Base-by-base conservation (phyloP, 2,329 filamentous ascomycete genomes). In the Trichoderma citrinoviride region DNA sequence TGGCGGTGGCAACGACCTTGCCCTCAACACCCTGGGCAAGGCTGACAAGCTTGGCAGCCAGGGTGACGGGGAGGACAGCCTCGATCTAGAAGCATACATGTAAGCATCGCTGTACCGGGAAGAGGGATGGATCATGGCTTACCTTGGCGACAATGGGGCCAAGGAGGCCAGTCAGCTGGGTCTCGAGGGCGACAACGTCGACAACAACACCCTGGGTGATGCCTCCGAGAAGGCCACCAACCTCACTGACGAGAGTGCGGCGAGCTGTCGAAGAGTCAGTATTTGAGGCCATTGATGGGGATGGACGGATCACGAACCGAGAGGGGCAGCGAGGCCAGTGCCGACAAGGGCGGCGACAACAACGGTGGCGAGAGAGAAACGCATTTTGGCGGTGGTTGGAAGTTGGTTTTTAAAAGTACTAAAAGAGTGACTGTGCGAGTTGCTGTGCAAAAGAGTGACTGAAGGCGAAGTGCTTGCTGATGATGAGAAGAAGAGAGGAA, bases 21-120 rank as follows among this genome's bases (percentile, higher is more conserved):
- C 44, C 41, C 27, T 66, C 55, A 37, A 67, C 68, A 46, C 61
- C 49, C 41, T 70, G 55, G n/a, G 68, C 54, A 25, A 70, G 65
- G 27, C 60, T 62, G 53, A 71, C 63, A 44, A 70, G 68, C 68
- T 69, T 71, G 57, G 66, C 40, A 37, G 70, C 68, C 19, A 72
- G 67, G 52, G 68, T 66, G 41, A 68, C 56, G 62, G 64, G 66
- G 8, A 71, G 66, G n/a, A 56, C 67, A 40, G 66, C 27, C 68
- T 71, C 68, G 25, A 68, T 55, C 69, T 69, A 29, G 33, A 12
- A 27, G 12, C 21, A 17, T 14, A 41, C 14, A 27, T 33, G 43
- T 56, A 58, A 61, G 61, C n/a, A 23, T 61, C 29, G 21, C 5
- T 17, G 8, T 29, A n/a, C 29, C 1, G 40, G 40, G 17, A 7